Conservation (phyloP, 768 basidiomycete species). For the Amanita muscaria region DNA sequence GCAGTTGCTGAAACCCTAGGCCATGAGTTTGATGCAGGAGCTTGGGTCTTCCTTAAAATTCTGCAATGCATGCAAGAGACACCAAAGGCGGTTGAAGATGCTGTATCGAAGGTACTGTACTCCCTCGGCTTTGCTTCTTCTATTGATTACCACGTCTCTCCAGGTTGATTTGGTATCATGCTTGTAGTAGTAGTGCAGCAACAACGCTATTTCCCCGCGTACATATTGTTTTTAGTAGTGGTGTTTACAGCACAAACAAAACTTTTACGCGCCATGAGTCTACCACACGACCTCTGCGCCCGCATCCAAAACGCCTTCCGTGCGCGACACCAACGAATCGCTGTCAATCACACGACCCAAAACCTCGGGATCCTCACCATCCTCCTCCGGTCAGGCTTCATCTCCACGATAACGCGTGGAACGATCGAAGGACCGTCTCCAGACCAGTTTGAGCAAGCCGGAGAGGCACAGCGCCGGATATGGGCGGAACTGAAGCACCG, state of each 20-base stretch:
- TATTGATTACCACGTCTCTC: no score
- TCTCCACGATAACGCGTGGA: constrained; percentile 77
- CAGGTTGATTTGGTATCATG: no score
- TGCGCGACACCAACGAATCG: constrained; percentile 69
- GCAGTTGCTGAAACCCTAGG: no score
- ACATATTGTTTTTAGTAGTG: no score
- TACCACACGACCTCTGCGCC: constrained; percentile 84
- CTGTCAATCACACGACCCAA: constrained; percentile 77
- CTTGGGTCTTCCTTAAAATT: neutral
- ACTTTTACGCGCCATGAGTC: no score
- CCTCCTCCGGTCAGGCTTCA: constrained; percentile 84
- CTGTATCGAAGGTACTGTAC: neutral
- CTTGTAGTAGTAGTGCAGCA: no score
- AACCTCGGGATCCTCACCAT: constrained; percentile 90
- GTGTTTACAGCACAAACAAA: no score
- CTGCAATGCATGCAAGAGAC: neutral
- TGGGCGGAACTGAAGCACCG: constrained; percentile 96
- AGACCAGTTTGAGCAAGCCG: constrained; percentile 43
- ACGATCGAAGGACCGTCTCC: constrained; percentile 61
- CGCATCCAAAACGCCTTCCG: constrained; percentile 88
- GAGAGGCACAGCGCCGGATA: constrained; percentile 66
- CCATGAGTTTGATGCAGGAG: no score
- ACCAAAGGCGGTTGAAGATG: neutral
- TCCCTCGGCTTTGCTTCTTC: no score
- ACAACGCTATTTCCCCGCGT: no score